Percentiles rank a stretch among this genome's conserved stretches.
phyloP scores from a whole-genome alignment of 768 basidiomycete species.

The Hypholoma sublateritium region DNA sequence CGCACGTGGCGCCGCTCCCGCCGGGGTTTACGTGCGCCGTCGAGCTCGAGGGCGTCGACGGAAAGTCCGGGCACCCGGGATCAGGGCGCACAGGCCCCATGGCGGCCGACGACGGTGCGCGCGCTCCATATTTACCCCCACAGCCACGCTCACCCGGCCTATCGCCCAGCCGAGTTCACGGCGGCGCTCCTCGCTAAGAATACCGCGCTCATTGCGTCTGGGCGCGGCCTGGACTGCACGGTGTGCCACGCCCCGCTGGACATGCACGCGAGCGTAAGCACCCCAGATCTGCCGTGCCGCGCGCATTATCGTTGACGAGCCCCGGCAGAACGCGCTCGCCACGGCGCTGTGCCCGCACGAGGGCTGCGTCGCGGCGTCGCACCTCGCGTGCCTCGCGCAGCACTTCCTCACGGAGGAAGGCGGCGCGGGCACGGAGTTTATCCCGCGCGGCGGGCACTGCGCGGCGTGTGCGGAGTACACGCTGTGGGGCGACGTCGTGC shows the following conservation, averaged over 20 bases:
- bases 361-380: slow-evolving; percentile 52
- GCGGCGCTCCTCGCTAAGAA: slow-evolving; percentile 49
- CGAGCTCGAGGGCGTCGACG: slow-evolving; percentile 73
- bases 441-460: slow-evolving; percentile 68
- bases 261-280: slow-evolving; percentile 35
- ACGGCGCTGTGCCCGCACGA: slow-evolving; percentile 53
- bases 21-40: slow-evolving; percentile 47
- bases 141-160: neutral
- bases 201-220: slow-evolving; percentile 37
- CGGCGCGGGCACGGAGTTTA: slow-evolving; percentile 26
- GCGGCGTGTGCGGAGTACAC: slow-evolving; percentile 49
- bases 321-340: slow-evolving; percentile 46
- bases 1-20: slow-evolving; percentile 37
- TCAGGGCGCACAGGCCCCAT: slow-evolving; percentile 58
- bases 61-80: slow-evolving; percentile 52
- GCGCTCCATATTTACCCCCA: neutral
- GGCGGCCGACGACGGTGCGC: slow-evolving; percentile 54
- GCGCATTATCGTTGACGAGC: neutral
- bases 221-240: slow-evolving; percentile 38
- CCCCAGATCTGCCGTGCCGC: slow-evolving; percentile 8
- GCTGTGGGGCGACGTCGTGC: slow-evolving; percentile 71
- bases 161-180: slow-evolving; percentile 45
- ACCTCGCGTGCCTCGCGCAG: slow-evolving; percentile 55
- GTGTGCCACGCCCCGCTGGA: slow-evolving; percentile 44
- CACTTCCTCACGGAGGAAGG: slow-evolving; percentile 19